Evolutionary conservation across 2,329 filamentous ascomycete genomes (phyloP), one percentile per base, ranked within the genome.

Genomic region (Fonsecaea erecta): DNA sequence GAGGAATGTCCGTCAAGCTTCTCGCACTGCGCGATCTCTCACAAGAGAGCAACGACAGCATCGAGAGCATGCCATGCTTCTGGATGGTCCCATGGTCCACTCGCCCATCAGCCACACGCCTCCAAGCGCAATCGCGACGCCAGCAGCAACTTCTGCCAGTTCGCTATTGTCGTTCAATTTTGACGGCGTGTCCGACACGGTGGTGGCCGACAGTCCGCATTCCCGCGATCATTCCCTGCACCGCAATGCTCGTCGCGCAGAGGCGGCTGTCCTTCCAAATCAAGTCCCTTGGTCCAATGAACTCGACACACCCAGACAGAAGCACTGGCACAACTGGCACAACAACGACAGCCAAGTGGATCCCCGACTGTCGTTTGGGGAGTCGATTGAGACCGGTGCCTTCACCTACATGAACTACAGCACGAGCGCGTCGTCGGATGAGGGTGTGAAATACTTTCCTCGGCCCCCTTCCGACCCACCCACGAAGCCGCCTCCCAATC

Each of bases 331-430:
- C 28, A 60, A 52, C 11, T 59, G 59, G 65, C 57, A 70, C 52
- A 59, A 65, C 8, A 70, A 70, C 21, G 68, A 66, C 61, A 68
- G 66, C 51, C 57, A 68, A 37, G 66, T 67, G 11, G 66, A 70
- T 30, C 63, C 61, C 4, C 62, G 59, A 18, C 62, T 66, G 9
- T 66, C 67, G 12, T 66, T 63, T 35, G 63, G 58, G 2, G 62
- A 63, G 16, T 65, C 61, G 14, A 53, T 66, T 46, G 68, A 70
- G 51, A 60, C 57, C 0, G 63, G 63, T 16, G 63, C 65, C 21
- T 68, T 70, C 56, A 68, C 68, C 8, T 70, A 66, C 52, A 26
- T 70, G 28, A 66, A 68, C 46, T 66, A 70, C 46, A 70, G 68
- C 63, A 68, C 66, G 34, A 67, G 66, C 46, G 61, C 68, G 3